Evolutionary conservation across 441 rosid genomes (phyloP), one percentile per base, ranked within the genome.

Genomic region (Theobroma grandiflorum): DNA sequence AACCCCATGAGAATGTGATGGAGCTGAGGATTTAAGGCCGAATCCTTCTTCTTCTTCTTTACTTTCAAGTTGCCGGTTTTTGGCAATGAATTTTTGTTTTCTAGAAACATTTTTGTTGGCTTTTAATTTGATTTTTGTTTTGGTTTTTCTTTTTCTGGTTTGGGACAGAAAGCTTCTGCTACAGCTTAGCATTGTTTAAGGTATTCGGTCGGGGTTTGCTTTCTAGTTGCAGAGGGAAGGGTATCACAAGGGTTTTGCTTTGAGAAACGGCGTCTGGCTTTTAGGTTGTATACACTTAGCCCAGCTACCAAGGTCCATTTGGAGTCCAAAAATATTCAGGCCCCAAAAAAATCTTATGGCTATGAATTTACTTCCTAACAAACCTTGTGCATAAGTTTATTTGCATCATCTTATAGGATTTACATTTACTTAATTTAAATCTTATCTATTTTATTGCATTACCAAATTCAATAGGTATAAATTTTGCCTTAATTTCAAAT

Each of bases 1-100:
- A 53, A 95, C 97, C 18, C 98, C 93, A 78, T 93, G 88, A 26
- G 83, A 63, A 66, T 86, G 86, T 22, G 95, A 88, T n/a, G 88
- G 85, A 74, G 89, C 86, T 72, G 93, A 86, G 82, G 75, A 70
- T 80, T 91, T 93, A 53, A 97, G 93, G 84, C 83, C 83, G 82
- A 92, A 95, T n/a, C 95, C 95, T 79, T 61, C 78, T 59, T 81
- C 92, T 8, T 78, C 78, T 1, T 83, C 91, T 40, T 79, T 88
- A 10, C 79, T 84, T 11, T 82, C 85, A 10, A 78, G 20, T 38
- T 78, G 81, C 37, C 50, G 76, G 75, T 74, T 80, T 58, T 4
- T 15, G 6, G 52, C 67, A 72, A 10, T 0, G 35, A 69, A 78
- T 47, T 76, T 79, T 78, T 70, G 85, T 69, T 50, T 85, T 63